Percentiles rank a stretch among this genome's conserved stretches.
phyloP scores from a whole-genome alignment of 169 alveolate genomes.

The Perkinsus marinus region DNA sequence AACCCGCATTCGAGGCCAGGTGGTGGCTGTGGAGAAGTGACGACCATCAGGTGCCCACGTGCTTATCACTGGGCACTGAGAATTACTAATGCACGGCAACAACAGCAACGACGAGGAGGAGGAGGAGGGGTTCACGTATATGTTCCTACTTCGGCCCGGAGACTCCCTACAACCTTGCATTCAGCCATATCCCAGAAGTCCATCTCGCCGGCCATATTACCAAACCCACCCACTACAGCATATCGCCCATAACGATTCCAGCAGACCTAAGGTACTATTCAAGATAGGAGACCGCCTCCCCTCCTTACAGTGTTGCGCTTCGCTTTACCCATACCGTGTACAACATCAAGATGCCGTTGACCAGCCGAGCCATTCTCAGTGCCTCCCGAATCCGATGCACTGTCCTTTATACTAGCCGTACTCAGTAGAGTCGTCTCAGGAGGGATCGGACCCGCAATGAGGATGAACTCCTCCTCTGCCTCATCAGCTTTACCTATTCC shows the following conservation, averaged over 20 bases:
- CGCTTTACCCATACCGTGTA: constrained; percentile 33
- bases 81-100: background rate
- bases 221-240: constrained; percentile 71
- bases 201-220: constrained; percentile 74
- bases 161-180: constrained; percentile 41
- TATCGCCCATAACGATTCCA: constrained; percentile 43
- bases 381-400: constrained; percentile 39
- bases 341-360: background rate
- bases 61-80: constrained; percentile 49
- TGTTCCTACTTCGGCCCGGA: constrained; percentile 10
- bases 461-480: background rate
- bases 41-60: constrained; percentile 51
- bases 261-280: background rate
- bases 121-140: too few species aligned
- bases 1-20: constrained; percentile 72
- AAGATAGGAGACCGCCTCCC: background rate
- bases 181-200: constrained; percentile 62
- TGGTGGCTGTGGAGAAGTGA: constrained; percentile 64
- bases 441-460: background rate
- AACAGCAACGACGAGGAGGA: background rate
- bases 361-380: background rate
- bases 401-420: background rate
- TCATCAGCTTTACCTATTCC: too few species aligned
- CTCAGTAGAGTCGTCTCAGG: background rate
- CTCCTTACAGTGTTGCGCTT: constrained; percentile 57